phyloP scores from a whole-genome alignment of 2,329 filamentous ascomycete species.

The Chaetomiaceae sp. region DNA sequence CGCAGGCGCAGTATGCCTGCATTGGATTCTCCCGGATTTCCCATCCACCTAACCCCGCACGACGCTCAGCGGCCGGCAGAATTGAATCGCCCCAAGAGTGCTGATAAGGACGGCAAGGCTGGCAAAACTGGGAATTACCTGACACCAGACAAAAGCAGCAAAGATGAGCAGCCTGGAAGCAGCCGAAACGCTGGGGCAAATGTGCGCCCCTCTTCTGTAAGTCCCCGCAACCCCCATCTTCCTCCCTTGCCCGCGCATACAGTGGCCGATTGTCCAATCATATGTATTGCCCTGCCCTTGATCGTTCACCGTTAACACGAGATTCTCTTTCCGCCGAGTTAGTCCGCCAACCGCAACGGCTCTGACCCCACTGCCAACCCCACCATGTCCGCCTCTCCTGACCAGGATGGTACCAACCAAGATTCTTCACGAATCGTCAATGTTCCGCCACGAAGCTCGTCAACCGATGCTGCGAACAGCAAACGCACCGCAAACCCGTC shows the following conservation, averaged over 20 bases:
- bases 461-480: constrained; percentile 55
- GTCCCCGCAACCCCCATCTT: constrained; percentile 34
- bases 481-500: constrained; percentile 64
- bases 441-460: constrained; percentile 59
- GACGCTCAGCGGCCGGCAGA: constrained; percentile 36
- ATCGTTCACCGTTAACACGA: constrained; percentile 43
- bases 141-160: constrained; percentile 31
- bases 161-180: constrained; percentile 50
- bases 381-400: constrained; percentile 44
- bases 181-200: constrained; percentile 46
- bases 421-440: constrained; percentile 54
- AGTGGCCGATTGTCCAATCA: constrained; percentile 42
- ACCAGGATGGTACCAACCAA: constrained; percentile 45
- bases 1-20: constrained; percentile 79
- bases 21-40: constrained; percentile 45
- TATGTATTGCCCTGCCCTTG: constrained; percentile 22
- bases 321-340: constrained; percentile 32
- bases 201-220: constrained; percentile 53
- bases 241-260: constrained; percentile 9
- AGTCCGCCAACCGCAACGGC: constrained; percentile 58
- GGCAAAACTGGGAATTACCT: constrained; percentile 34
- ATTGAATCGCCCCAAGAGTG: constrained; percentile 31
- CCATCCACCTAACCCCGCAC: constrained; percentile 37
- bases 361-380: constrained; percentile 51
- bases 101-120: constrained; percentile 40